These are phyloP conservation scores for Fusarium begoniae DNA, from an alignment of 2,329 filamentous ascomycete genomes.

Conservation along the genomic window DNA sequence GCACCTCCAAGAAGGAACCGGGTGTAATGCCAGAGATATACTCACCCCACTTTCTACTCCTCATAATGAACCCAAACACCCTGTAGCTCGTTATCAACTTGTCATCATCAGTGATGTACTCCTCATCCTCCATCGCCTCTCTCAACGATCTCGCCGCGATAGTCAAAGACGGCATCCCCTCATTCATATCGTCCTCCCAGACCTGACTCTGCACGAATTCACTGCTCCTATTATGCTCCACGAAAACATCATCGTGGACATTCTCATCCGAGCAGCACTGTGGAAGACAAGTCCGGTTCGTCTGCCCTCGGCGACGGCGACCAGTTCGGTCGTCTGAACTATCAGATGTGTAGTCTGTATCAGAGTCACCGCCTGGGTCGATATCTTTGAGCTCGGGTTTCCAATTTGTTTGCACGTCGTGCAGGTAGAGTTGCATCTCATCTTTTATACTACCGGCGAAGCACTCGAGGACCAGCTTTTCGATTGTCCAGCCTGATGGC, in stretches of 20 bases:
- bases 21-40: not conserved
- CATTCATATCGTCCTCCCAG: not conserved
- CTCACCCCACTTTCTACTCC: not conserved
- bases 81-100: not conserved
- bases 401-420: not conserved
- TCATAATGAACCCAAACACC: not conserved
- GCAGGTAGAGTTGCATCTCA: rapidly evolving
- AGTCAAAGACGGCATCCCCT: not conserved
- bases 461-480: not conserved
- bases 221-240: not conserved
- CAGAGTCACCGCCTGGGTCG: not conserved
- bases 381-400: not conserved
- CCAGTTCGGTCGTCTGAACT: not conserved
- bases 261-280: not conserved
- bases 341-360: not conserved
- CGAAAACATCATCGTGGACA: not conserved
- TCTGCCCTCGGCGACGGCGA: not conserved
- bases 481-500: not conserved
- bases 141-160: not conserved
- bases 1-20: rapidly evolving
- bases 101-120: not conserved
- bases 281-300: not conserved
- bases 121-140: not conserved
- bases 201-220: not conserved
- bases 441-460: not conserved